Evolutionary conservation across 1,139 yeast genomes (phyloP).

Genomic region (Kurtzmaniella quercitrusa): DNA sequence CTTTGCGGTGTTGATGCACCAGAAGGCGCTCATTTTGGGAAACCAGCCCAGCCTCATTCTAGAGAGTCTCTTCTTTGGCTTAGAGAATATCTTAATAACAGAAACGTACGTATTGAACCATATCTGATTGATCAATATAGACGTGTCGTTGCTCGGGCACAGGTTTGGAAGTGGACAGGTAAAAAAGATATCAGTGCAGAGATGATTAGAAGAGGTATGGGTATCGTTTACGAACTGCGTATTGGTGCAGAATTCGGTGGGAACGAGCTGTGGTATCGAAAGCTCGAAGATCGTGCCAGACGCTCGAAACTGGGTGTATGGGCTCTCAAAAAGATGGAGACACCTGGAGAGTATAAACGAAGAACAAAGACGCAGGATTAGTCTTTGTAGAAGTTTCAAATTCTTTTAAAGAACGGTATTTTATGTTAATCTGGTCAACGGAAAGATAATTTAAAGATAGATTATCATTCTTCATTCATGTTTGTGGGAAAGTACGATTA

Average conservation of each 20-base stretch:
- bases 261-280: conserved; percentile 54
- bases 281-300: conserved; percentile 59
- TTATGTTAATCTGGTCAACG: too few species aligned
- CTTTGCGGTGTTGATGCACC: conserved; percentile 98
- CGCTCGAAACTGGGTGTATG: conserved; percentile 64
- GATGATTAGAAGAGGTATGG: conserved; percentile 81
- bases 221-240: conserved; percentile 82
- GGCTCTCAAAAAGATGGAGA: conserved; percentile 53
- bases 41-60: conserved; percentile 84
- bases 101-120: conserved; percentile 70
- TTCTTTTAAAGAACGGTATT: too few species aligned
- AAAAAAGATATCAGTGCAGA: conserved; percentile 78
- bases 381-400: conserved; percentile 15
- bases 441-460: too few species aligned
- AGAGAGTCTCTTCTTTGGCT: conserved; percentile 85
- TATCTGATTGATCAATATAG: conserved; percentile 83
- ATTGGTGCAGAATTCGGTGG: conserved; percentile 84
- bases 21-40: conserved; percentile 91
- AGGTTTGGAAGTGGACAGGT: conserved; percentile 72
- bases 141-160: conserved; percentile 80
- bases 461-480: too few species aligned
- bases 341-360: conserved; percentile 82
- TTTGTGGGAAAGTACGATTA: too few species aligned
- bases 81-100: conserved; percentile 56
- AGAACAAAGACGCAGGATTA: conserved; percentile 6